Base-by-base conservation (phyloP, 1,284 basidiomycete species). In the Uromyces viciae-fabae region DNA sequence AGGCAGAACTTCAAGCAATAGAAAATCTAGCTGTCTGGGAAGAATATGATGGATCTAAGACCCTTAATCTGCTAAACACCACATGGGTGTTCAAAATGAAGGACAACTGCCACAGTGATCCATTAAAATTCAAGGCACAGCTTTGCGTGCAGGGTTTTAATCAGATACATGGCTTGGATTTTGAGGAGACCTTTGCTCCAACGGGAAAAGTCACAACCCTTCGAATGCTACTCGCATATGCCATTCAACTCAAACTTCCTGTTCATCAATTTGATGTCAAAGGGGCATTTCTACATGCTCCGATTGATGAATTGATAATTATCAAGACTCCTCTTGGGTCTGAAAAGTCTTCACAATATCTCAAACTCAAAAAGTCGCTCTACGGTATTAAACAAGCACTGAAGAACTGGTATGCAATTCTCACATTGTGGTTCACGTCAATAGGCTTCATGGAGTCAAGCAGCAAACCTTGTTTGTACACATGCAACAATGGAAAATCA, bases 81-180 rank as follows among this genome's bases (percentile, higher is more conserved):
- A 64, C 40, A 19, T 81, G 81, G 81, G 81, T 81, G 19, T 81
- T 71, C 81, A 69, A 75, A 42, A 52, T 78, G 54, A 82, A 82
- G 62, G 22, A n/a, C 42, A 22, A 56, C 19, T 46, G 43, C 17
- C 38, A 78, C 31, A 76, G 75, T 40, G 42, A 28, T 25, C 40
- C 75, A 31, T 54, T 54, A 22, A 42, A 69, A 36, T 81, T 81
- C 73, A 82, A 83, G 58, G 76, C 79, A 15, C 11, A 80, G 40
- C 74, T 82, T n/a, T 77, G 79, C 22, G 82, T 78, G 40, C 56
- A 81, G 40, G 81, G 82, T 68, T 82, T 42, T 72, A 33, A 36
- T 2, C 82, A 83, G 62, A 31, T 33, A 28, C 31, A 81, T n/a
- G 82, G 82, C 15, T n/a, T 71, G 28, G 68, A 82, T 49, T 82